Evolutionary conservation across 169 alveolate genomes (phyloP).

Genomic region (Theileria luwenshuni): DNA sequence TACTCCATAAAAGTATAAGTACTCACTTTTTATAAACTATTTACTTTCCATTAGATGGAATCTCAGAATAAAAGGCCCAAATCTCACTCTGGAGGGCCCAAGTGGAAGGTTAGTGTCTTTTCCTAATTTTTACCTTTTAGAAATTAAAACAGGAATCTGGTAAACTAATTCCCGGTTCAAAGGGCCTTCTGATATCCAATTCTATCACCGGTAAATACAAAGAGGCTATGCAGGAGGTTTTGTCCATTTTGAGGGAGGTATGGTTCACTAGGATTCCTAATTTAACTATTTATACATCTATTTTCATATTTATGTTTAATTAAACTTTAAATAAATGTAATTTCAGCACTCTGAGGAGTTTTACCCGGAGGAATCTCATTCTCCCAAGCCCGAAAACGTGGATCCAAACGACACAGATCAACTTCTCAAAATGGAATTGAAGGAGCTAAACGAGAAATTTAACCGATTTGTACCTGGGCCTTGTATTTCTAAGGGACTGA

Average conservation of each 20-base stretch:
- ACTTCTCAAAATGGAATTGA: slow-evolving; percentile 55
- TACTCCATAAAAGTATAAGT: no score
- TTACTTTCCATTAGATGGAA: no score
- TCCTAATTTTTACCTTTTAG: no score
- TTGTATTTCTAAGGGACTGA: slow-evolving; percentile 64
- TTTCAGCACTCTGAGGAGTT: slow-evolving; percentile 43
- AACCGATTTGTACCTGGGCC: slow-evolving; percentile 74
- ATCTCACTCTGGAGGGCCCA: no score
- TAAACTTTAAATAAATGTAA: neutral
- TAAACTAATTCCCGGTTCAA: slow-evolving; percentile 42
- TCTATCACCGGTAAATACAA: slow-evolving; percentile 45
- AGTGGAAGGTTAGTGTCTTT: no score
- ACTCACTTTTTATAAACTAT: no score
- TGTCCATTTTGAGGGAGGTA: slow-evolving; percentile 61
- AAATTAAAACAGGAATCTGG: slow-evolving; percentile 54
- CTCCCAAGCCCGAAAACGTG: slow-evolving; percentile 3
- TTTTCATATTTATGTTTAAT: no score
- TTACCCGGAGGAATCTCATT: slow-evolving; percentile 29
- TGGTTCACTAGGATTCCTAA: neutral
- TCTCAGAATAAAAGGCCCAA: no score
- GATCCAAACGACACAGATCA: slow-evolving; percentile 22
- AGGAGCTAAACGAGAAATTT: slow-evolving; percentile 50
- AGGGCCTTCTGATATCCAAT: slow-evolving; percentile 51
- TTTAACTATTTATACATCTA: slow-evolving; percentile 5
- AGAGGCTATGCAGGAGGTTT: slow-evolving; percentile 67